Base-by-base conservation (phyloP, 257 asterid genomes). In the Leptodermis oblonga region DNA sequence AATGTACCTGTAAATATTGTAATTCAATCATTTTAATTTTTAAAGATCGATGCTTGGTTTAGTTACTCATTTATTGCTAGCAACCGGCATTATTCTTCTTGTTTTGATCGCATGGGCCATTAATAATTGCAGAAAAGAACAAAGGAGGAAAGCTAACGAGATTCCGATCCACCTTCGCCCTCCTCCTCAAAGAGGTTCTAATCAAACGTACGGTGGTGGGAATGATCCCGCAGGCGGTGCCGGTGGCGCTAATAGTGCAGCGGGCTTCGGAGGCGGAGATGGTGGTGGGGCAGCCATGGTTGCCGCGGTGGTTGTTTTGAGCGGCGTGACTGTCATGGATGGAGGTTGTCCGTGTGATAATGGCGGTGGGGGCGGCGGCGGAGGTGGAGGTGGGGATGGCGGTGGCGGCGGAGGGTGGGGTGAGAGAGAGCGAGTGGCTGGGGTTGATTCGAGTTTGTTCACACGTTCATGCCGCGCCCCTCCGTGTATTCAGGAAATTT, bases 211-310 rank as follows among this genome's bases (percentile, higher is more conserved):
- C 37, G 45, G 70, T 1, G 86, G 73, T n/a, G n/a, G n/a, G 14
- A 45, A 45, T 12, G 51, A 12, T 20, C 51, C 51, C 51, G 11
- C 51, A 20, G 51, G 4, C 51, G 0, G 15, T 45, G 51, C 4
- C 14, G 3, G 52, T 14, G 53, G 53, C 53, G 20, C 7, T 62
- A 64, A 43, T 67, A 80, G 81, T 12, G 25, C 60, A 9, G 71
- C 39, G 23, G 59, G 71, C 28, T 33, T 5, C 39, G 71, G 52
- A 5, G 0, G 25, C 8, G 68, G n/a, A 4, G 75, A 26, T 22
- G 79, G 30, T 14, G 79, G 72, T n/a, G 79, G 71, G 42, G 51
- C 68, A 30, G 68, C 53, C 45, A 36, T 78, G 49, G 22, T 66
- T 7, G 79, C 68, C 17, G 54, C 71, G 39, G 67, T 42, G 53